phyloP scores from a whole-genome alignment of 768 basidiomycete genomes.

The Serendipita sp. region DNA sequence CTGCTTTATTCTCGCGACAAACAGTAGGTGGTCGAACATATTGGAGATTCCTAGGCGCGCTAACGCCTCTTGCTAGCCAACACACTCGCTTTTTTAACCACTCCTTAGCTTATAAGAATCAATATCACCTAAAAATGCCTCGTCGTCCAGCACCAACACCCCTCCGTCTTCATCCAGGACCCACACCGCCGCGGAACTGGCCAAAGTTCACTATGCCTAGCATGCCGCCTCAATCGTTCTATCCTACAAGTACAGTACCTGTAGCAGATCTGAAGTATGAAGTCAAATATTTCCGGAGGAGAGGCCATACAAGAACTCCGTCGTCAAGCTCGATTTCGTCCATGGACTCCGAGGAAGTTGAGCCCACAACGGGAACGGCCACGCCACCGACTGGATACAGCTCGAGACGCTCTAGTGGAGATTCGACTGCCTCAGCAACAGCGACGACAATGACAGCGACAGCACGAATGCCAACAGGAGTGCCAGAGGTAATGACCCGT shows the following conservation, averaged over 20 bases:
- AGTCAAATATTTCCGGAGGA: background rate
- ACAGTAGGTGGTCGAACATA: background rate
- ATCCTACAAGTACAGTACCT: background rate
- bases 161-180: slow-evolving; percentile 44
- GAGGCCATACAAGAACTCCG: background rate
- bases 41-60: background rate
- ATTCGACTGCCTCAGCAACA: background rate
- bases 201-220: slow-evolving; percentile 54
- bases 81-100: background rate
- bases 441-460: background rate
- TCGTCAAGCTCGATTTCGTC: slow-evolving; percentile 2
- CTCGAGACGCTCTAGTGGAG: background rate
- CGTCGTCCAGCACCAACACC: slow-evolving; percentile 54
- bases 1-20: background rate
- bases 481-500: background rate
- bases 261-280: background rate
- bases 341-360: background rate
- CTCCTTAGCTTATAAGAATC: background rate
- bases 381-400: background rate
- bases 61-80: background rate
- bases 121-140: slow-evolving; percentile 29
- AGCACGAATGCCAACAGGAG: background rate
- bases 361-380: background rate
- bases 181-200: slow-evolving; percentile 40
- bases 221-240: slow-evolving; percentile 36